Evolutionary conservation across 345 rosid species (phyloP), one percentile per base, ranked within the genome.

Genomic region (Lumnitzera littorea): DNA sequence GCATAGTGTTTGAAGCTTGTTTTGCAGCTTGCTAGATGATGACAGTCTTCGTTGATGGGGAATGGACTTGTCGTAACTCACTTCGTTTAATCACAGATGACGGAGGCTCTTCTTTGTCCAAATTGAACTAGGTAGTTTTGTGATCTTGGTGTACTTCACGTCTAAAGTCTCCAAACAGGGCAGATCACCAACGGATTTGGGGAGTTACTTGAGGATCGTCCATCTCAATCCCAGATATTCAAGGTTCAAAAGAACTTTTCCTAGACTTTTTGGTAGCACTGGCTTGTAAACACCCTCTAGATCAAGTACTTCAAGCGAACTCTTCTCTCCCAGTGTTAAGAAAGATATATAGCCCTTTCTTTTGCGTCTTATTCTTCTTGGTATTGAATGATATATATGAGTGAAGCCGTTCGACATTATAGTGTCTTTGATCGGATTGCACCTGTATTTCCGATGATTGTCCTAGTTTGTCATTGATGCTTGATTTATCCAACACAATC

Each of bases 261-360:
- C 72, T 24, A 72, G 43, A 11, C 63, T 17, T n/a, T 76, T 20
- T 6, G 80, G 67, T 9, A 72, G 67, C n/a, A 8, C 23, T 2
- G 80, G 76, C 43, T 72, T 76, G 68, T 76, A 69, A 2, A 72
- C 74, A 48, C 54, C 55, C 51, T 76, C 80, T 0, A 76, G 69
- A 62, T 76, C 80, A 48, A 76, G 71, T 17, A 76, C 59, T 14
- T 49, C 66, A 14, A 76, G 62, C 61, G 63, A 56, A 24, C 43
- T 36, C 6, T 36, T 36, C 43, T 36, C 43, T 9, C 43, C 43
- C 8, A 24, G 59, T 46, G 11, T 46, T 59, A 0, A 72, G 60
- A 17, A 76, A 50, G 5, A 14, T 53, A 3, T n/a, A 63, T 13
- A 72, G 25, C 57, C 59, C 80, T 12, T n/a, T 55, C 3, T 71